Evolutionary conservation across 306 rosid genomes (phyloP), one percentile per base, ranked within the genome.

Genomic region (Corylus heterophylla): DNA sequence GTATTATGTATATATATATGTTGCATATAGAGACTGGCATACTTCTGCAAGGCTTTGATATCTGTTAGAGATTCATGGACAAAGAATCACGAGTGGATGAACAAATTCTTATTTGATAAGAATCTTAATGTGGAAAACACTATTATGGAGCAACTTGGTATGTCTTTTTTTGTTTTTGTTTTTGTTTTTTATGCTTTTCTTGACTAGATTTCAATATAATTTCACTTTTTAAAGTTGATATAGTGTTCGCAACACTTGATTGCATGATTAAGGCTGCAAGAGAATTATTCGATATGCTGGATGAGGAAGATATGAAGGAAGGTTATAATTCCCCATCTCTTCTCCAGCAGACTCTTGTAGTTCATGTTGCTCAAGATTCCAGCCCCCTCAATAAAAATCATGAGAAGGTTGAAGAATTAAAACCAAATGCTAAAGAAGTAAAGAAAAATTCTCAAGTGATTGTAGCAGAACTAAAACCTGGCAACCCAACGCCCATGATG

Each of bases 301-400:
- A 85, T 54, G 88, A 85, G 56, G 81, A 85, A 4, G 85, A 77
- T n/a, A 45, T 66, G 59, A 31, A 54, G 2, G 67, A n/a, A 22
- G 47, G 35, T 16, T n/a, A 31, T 50, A 50, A 20, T 39, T 37
- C 54, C n/a, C 48, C 20, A 22, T 52, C 80, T 3, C 78, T 44
- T 54, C 71, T 71, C 54, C 54, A 29, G 73, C 78, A 31, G 35
- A 31, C 80, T 68, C 72, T 79, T 10, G 45, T 74, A 29, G 31
- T 64, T 49, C 58, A 77, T 10, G 64, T 0, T 58, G 64, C 64
- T 58, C 37, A 59, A 59, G 25, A 59, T 59, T 12, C 66, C 66
- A 25, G 37, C 66, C 16, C 8, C 66, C 10, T 59, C 66, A 59
- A 22, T 59, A 37, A n/a, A 37, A 11, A 25, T 16, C 22, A 20